Evolutionary conservation across 176 grass and related monocot genomes (phyloP), one percentile per base, ranked within the genome.

Genomic region (Hsuehochloa calcarea): DNA sequence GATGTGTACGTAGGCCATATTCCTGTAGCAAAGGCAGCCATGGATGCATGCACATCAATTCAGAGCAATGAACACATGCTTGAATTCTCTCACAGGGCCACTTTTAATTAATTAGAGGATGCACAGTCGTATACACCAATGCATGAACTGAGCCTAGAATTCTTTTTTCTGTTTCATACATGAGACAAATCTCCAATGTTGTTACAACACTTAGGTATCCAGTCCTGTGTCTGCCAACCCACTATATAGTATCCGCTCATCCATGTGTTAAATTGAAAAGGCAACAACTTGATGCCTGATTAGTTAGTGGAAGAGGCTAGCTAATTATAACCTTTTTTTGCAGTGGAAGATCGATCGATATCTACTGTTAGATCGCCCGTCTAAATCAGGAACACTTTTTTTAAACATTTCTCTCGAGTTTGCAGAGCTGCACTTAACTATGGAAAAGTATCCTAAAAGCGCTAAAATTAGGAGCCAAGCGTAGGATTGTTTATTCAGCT

Each of bases 61-160:
- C 77, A 80, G 77, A 80, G 16, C 68, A 58, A 45, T 4, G 35
- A 81, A 87, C 16, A 87, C 77, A 73, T 74, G 77, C 4, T 10
- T 55, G 37, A 74, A 74, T 56, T 4, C 13, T 16, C 29, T 54
- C 47, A 22, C 49, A 55, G 20, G 26, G 19, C 10, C n/a, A 16
- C 3, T 47, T 72, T 14, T n/a, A 40, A 8, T 8, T 25, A 23
- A 60, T 10, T 4, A 55, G 49, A 37, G 10, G 49, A 75, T 75
- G 31, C 35, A 41, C 45, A 52, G 16, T 26, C 12, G 70, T 16
- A 69, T 4, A 3, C 46, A 60, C 5, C 19, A 79, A 43, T 26
- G 68, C 39, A 69, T 85, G 27, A 39, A 78, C 11, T 16, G 47
- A 50, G 14, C 47, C 47, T 50, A 46, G 10, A 40, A 45, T 11